These are phyloP conservation scores for Colletotrichum echinochloae DNA, from an alignment of 2,329 filamentous ascomycete genomes.

Conservation along the genomic window DNA sequence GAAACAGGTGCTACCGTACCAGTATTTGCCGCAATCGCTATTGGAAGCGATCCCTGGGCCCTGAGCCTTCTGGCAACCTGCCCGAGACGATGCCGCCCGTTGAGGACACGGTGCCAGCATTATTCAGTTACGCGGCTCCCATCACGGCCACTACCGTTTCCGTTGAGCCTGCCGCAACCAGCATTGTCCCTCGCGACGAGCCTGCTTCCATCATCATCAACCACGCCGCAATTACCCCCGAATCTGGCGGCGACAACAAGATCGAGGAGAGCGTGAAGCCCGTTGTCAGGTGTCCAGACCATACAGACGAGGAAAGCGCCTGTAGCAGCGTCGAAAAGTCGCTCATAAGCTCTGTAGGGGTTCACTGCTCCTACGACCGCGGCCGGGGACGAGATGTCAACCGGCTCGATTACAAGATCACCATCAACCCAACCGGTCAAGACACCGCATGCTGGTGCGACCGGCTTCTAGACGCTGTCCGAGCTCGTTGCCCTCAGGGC, in stretches of 20 bases:
- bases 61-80: neutral
- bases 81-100: neutral
- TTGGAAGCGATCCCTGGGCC: neutral
- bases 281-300: neutral
- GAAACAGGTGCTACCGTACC: constrained; percentile 23
- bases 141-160: neutral
- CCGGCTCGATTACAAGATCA: constrained; percentile 22
- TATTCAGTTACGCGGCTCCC: neutral
- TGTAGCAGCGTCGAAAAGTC: constrained; percentile 8
- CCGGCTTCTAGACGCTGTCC: neutral
- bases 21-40: constrained; percentile 18
- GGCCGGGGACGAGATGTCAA: neutral
- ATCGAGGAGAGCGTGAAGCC: neutral
- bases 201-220: neutral
- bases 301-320: neutral
- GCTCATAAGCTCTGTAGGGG: neutral
- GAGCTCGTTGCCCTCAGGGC: neutral
- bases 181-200: neutral
- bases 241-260: no score
- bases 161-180: neutral
- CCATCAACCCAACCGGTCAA: constrained; percentile 20
- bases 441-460: constrained; percentile 12
- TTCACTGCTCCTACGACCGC: constrained; percentile 10
- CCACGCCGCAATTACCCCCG: neutral
- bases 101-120: neutral